Evolutionary conservation across 306 rosid species (phyloP), one percentile per base, ranked within the genome.

Genomic region (Casuarina equisetifolia): DNA sequence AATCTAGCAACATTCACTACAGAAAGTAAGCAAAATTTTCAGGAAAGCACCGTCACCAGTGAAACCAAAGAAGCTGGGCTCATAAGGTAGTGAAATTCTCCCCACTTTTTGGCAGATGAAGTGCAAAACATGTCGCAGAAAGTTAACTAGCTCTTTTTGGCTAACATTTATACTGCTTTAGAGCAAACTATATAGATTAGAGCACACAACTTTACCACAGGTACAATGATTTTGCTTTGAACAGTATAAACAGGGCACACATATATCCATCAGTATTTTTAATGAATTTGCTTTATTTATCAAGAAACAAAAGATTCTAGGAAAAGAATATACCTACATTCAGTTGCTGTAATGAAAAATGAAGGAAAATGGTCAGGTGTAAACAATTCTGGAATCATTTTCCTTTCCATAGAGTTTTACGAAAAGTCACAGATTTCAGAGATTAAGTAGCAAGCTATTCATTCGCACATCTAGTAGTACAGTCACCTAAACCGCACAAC

Each of bases 301-400:
- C 3, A 4, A 38, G 19, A 19, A 36, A 35, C 3, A 35, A 36
- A 62, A 15, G 44, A 62, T 36, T 62, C 9, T 17, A 13, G 15
- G 69, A 16, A 62, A 62, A 11, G 63, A n/a, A 10, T 57, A 20
- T 9, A 57, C 63, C 63, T 19, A 57, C 36, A 13, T 57, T 20
- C 20, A 36, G 63, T 16, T 19, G 63, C 20, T 57, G 5, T 32
- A 57, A 57, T 2, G 25, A 57, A 57, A n/a, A 36, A 57, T 9
- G 13, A 57, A 9, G 0, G 97, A 94, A 57, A 57, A 57, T 19
- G 63, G 11, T 57, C 20, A 20, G 20, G 20, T 19, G 63, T 57
- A 0, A 20, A 19, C 8, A 57, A 57, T 10, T 20, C 35, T 25
- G 32, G 0, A 57, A 57, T 57, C 63, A 57, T 57, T 57, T 57